These are phyloP conservation scores for Marasmius sp. DNA, from an alignment of 1,284 basidiomycete species.

Conservation along the genomic window DNA sequence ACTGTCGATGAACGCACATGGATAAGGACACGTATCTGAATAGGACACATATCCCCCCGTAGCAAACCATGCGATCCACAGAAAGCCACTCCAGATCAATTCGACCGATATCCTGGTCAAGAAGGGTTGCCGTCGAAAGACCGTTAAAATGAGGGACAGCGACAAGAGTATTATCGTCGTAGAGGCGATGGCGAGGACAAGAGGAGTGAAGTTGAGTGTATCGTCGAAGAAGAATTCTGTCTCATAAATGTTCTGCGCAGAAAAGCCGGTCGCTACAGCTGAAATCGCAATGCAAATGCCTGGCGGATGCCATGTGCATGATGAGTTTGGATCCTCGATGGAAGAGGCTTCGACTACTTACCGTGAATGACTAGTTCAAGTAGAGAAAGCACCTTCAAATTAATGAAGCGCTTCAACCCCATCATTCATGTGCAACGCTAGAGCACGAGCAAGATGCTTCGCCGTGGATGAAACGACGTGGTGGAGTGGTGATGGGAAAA, in stretches of 20 bases:
- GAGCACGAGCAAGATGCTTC: no score
- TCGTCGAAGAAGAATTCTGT: neutral
- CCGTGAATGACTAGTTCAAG: neutral
- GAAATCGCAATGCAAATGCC: neutral
- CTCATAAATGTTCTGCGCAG: neutral
- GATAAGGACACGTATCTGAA: neutral
- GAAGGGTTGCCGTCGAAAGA: neutral
- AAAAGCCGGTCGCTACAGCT: neutral
- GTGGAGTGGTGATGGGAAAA: no score
- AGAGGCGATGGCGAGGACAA: slow-evolving; percentile 14
- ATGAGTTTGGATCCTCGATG: neutral
- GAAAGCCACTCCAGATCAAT: neutral
- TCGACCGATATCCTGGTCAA: neutral
- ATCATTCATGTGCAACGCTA: neutral
- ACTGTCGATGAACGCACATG: neutral
- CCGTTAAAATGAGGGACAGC: slow-evolving; percentile 2
- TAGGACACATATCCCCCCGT: neutral
- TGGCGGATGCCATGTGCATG: neutral
- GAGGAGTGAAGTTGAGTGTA: slow-evolving; percentile 1
- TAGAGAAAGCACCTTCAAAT: neutral
- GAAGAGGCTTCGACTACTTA: neutral
- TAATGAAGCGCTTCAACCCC: neutral
- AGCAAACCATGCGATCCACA: neutral
- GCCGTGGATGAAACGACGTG: no score
- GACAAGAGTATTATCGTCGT: slow-evolving; percentile 11